Evolutionary conservation across 306 rosid species (phyloP), one percentile per base, ranked within the genome.

Genomic region (Castanopsis chinensis): DNA sequence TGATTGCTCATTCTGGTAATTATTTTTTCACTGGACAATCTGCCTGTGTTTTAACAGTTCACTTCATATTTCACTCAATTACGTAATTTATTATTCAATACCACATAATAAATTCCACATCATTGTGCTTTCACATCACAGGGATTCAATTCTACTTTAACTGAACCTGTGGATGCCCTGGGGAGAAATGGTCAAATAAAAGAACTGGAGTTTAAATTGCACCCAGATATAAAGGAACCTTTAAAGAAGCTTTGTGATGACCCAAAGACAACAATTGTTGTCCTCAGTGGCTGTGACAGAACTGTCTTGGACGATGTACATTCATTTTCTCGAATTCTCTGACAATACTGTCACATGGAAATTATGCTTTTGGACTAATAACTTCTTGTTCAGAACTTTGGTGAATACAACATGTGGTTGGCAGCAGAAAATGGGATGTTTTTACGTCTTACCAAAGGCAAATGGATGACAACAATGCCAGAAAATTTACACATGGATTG

Each of bases 381-480:
- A 51, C 71, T 85, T 90, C 49, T 78, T 78, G n/a, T 88, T 27
- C 93, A 94, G 99, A 92, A 92, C 84, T 94, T 94, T 35, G 83
- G 93, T 10, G 92, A 86, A 68, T 92, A 83, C 85, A 86, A 94
- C 85, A 86, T 92, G 93, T 94, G 99, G 97, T 81, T 94, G 86
- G 99, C 99, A 63, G 99, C 99, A 71, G 99, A 94, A 86, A 92
- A 92, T 53, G 97, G 99, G 73, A 92, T 95, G 94, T 95, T 95
- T 82, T 61, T 95, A 49, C 87, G 99, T 55, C 88, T 60, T 69
- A 94, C 97, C 33, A 81, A 83, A 19, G 92, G 95, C 18, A 95
- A 92, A 79, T 94, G 99, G 99, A 94, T 87, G 99, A 94, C 99
- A 72, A 94, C 97, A 21, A 92, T 94, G 97, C 97, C 99, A 13